A percentile compares a stretch with the other conserved stretches of the same genome.
phyloP scores from a whole-genome alignment of 2,329 filamentous ascomycete genomes.

The Ascocoryne sarcoides region DNA sequence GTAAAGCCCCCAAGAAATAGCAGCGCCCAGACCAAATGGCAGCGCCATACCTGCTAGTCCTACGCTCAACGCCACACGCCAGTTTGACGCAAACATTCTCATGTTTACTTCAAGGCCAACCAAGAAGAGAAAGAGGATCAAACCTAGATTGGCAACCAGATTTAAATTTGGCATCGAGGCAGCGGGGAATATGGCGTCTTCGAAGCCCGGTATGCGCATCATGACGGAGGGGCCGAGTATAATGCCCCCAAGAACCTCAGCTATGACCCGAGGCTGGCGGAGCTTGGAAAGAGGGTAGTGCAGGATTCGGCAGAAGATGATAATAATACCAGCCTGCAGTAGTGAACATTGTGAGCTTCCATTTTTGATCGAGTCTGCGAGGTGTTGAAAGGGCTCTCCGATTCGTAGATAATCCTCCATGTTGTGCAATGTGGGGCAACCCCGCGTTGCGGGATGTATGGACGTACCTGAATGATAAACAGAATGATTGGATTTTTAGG shows the following conservation, averaged over 20 bases:
- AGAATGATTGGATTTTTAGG: slow-evolving; percentile 55
- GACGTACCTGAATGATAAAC: slow-evolving; percentile 58
- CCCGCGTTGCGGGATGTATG: neutral
- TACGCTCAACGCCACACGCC: slow-evolving; percentile 70
- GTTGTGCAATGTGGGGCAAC: too few relatives aligned
- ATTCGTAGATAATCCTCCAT: too few relatives aligned
- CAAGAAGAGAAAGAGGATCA: slow-evolving; percentile 79
- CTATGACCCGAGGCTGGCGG: slow-evolving; percentile 73
- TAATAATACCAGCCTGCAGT: slow-evolving; percentile 57
- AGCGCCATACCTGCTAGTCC: slow-evolving; percentile 71
- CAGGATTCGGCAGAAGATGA: slow-evolving; percentile 64
- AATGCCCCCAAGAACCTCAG: slow-evolving; percentile 78
- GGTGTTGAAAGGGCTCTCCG: too few relatives aligned
- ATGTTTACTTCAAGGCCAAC: slow-evolving; percentile 84
- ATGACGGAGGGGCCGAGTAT: slow-evolving; percentile 80
- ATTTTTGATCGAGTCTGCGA: too few relatives aligned
- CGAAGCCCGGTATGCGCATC: slow-evolving; percentile 76
- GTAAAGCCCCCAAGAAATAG: slow-evolving; percentile 73
- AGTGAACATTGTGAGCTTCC: neutral
- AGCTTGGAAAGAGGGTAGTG: slow-evolving; percentile 71
- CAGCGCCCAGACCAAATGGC: slow-evolving; percentile 75
- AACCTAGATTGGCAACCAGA: slow-evolving; percentile 72
- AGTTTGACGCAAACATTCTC: slow-evolving; percentile 67
- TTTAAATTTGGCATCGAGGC: slow-evolving; percentile 66
- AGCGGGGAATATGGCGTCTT: slow-evolving; percentile 64